Conservation (phyloP, 805 yeast genomes). For the Starmerella vitae region DNA sequence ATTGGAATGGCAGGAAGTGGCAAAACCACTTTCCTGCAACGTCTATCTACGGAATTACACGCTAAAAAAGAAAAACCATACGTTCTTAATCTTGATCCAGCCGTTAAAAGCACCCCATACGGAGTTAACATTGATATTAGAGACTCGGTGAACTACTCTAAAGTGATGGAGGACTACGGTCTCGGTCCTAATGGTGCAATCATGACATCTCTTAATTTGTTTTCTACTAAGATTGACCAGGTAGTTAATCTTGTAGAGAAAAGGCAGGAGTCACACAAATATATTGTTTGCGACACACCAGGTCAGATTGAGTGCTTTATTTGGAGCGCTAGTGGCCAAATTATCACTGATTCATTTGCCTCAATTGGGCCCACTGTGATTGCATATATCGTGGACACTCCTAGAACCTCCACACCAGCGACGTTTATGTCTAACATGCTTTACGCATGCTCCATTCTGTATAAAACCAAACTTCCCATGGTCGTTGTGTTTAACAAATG, state of each 20-base stretch:
- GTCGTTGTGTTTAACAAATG: slow-evolving; percentile 90
- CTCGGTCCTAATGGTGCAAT: slow-evolving; percentile 98
- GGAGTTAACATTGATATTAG: slow-evolving; percentile 91
- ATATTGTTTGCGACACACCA: slow-evolving; percentile 89
- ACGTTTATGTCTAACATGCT: slow-evolving; percentile 97
- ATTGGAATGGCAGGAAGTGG: slow-evolving; percentile 74
- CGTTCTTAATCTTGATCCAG: slow-evolving; percentile 91
- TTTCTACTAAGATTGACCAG: slow-evolving; percentile 92
- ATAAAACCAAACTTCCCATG: slow-evolving; percentile 94
- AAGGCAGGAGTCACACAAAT: slow-evolving; percentile 40
- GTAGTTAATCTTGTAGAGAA: slow-evolving; percentile 77
- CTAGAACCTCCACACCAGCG: slow-evolving; percentile 84
- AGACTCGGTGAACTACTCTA: slow-evolving; percentile 87
- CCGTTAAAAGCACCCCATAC: slow-evolving; percentile 85
- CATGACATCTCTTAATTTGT: slow-evolving; percentile 83
- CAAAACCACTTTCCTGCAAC: slow-evolving; percentile 93
- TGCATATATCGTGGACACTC: slow-evolving; percentile 94
- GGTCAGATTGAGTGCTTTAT: slow-evolving; percentile 98
- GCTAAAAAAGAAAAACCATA: slow-evolving; percentile 55
- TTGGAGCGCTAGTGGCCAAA: slow-evolving; percentile 96
- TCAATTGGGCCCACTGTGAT: slow-evolving; percentile 89
- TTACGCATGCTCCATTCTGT: slow-evolving; percentile 91
- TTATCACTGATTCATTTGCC: slow-evolving; percentile 92
- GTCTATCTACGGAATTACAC: slow-evolving; percentile 81
- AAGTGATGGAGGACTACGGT: slow-evolving; percentile 88